A percentile compares a stretch with the other conserved stretches of the same genome.
These are phyloP conservation scores for Amauroascus niger DNA, from an alignment of 2,329 filamentous ascomycete species.

Conservation along the genomic window DNA sequence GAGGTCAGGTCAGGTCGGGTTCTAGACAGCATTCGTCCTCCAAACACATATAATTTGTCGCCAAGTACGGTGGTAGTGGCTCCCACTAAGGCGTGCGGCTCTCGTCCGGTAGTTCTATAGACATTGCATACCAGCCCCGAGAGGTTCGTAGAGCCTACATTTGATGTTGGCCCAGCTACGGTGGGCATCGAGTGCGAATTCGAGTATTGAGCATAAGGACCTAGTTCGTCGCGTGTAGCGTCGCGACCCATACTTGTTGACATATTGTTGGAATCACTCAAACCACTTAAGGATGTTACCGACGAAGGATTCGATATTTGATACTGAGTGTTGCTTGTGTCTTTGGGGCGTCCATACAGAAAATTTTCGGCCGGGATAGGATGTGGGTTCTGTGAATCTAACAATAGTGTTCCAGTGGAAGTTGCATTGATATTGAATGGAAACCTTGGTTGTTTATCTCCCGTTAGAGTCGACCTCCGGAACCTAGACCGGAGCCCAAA, in stretches of 20 bases:
- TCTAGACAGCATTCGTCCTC: conserved; percentile 75
- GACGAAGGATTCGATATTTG: conserved; percentile 4
- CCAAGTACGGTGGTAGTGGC: conserved; percentile 91
- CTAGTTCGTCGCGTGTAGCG: background rate
- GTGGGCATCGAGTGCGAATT: conserved; percentile 4
- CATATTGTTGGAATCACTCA: conserved; percentile 1
- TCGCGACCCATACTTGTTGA: background rate
- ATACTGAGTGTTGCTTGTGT: background rate
- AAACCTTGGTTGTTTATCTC: conserved; percentile 3
- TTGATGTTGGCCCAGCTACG: background rate
- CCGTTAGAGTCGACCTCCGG: conserved; percentile 6
- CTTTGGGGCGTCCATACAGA: conserved; percentile 3
- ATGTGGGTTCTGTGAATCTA: background rate
- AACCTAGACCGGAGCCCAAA: background rate
- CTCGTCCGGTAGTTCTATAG: conserved; percentile 74
- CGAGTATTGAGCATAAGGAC: background rate
- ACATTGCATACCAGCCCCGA: conserved; percentile 61
- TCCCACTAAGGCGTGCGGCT: conserved; percentile 84
- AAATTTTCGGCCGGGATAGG: background rate
- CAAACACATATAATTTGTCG: conserved; percentile 95
- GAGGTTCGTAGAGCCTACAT: conserved; percentile 39
- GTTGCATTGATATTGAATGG: background rate
- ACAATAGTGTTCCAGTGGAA: background rate
- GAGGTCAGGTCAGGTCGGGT: conserved; percentile 76
- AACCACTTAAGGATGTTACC: background rate